Evolutionary conservation across 306 rosid genomes (phyloP), one percentile per base, ranked within the genome.

Genomic region (Gastrolobium bilobum): DNA sequence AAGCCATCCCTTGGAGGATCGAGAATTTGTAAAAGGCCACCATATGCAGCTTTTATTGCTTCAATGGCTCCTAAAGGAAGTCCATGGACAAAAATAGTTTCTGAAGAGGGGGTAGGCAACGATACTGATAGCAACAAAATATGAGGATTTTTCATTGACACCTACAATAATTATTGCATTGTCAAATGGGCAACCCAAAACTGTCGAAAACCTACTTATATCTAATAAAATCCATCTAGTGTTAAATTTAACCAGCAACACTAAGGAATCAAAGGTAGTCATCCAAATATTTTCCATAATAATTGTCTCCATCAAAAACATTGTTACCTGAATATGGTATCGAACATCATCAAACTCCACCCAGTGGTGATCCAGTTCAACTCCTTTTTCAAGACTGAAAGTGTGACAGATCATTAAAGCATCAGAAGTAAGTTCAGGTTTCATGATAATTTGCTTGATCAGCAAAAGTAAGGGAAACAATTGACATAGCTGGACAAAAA

Each of bases 1-100:
- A 91, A 93, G 76, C 98, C 99, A 81, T 95, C 99, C 82, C 96
- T 90, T 38, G 98, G 98, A 76, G 99, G 99, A 74, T 95, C 99
- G 75, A 92, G 94, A 86, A 95, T 93, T 80, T 95, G 98, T 67
- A 91, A 91, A 60, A 83, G 61, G 61, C 48, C 79, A 31, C 93
- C 97, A 79, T 95, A 95, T 33, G 97, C 83, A 81, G 93, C 86
- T 78, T 95, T 95, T 44, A 95, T 90, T 77, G 99, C 99, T 86
- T 95, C 98, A 68, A 93, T 88, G 74, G 98, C 97, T 79, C 99
- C 99, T 80, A 82, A 85, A 7, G 98, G 99, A 73, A 93, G 96
- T 33, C 98, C 97, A 53, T 87, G 67, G 13, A 78, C 67, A 84
- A 95, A 88, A 83, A 86, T 87, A 58, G 97, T 90, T 78, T 93